Conservation (phyloP, 2,329 filamentous ascomycete species). For the Thermoascus crustaceus region DNA sequence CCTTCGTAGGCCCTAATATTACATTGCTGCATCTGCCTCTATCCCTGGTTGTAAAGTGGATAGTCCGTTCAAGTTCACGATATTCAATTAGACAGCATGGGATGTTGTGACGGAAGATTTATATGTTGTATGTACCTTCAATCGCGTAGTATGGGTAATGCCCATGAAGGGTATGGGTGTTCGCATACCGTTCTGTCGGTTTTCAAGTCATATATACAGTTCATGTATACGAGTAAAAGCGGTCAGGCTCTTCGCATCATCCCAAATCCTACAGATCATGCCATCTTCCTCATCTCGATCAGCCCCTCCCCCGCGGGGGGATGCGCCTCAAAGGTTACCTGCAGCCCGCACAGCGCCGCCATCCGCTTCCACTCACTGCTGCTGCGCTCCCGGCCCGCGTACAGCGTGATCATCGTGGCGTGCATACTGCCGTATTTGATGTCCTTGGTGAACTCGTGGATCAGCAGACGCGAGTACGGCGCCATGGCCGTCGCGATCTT, state of each 20-base stretch:
- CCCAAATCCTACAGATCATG: conserved; percentile 1
- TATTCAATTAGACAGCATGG: no score
- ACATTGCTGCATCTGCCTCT: no score
- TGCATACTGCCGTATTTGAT: conserved; percentile 27
- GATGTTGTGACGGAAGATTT: no score
- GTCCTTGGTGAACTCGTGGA: conserved; percentile 31
- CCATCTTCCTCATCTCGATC: conserved; percentile 28
- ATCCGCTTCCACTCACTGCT: conserved; percentile 27
- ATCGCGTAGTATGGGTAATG: no score
- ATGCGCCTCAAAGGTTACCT: conserved; percentile 30
- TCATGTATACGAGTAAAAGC: not conserved
- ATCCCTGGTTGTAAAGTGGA: no score
- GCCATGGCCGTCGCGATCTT: conserved; percentile 29
- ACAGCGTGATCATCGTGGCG: conserved; percentile 30
- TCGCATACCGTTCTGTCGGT: not conserved
- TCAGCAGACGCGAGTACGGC: conserved; percentile 24
- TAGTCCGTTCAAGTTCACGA: no score
- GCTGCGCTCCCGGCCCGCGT: conserved; percentile 27
- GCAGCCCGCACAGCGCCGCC: conserved; percentile 23
- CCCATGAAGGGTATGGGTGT: no score
- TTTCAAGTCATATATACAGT: no score
- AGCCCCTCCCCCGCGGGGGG: conserved; percentile 25
- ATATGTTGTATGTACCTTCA: no score
- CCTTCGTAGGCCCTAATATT: no score
- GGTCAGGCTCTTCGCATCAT: not conserved